Conservation (phyloP, 805 yeast species). For the Kregervanrija fluxuum region DNA sequence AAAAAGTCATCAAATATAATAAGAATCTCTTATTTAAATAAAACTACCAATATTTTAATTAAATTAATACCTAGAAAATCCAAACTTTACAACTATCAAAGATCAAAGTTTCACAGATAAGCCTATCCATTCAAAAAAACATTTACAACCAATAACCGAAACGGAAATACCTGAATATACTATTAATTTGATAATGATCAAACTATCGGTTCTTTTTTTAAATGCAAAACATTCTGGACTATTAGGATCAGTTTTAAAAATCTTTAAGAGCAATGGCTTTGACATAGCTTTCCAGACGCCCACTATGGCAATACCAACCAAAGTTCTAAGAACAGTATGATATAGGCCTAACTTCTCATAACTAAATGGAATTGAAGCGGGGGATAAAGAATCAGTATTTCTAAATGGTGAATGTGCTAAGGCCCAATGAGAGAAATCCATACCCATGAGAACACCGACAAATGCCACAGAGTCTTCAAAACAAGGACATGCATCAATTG, state of each 20-base stretch:
- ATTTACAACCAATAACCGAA: slow-evolving; percentile 33
- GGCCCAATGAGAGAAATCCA: slow-evolving; percentile 56
- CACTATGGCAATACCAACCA: slow-evolving; percentile 56
- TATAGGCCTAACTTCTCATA: slow-evolving; percentile 35
- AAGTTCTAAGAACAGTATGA: slow-evolving; percentile 38
- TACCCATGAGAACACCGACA: slow-evolving; percentile 77
- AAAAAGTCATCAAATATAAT: no score
- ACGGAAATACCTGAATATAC: slow-evolving; percentile 78
- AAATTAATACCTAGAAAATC: no score
- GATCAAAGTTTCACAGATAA: background rate
- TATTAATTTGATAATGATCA: slow-evolving; percentile 65
- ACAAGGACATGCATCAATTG: slow-evolving; percentile 93
- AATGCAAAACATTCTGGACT: slow-evolving; percentile 37
- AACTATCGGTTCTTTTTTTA: slow-evolving; percentile 61
- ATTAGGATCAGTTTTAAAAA: slow-evolving; percentile 34
- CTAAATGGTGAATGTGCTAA: slow-evolving; percentile 18
- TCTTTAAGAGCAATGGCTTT: slow-evolving; percentile 54
- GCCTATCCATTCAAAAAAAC: slow-evolving; percentile 12
- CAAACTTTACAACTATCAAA: no score
- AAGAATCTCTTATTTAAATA: no score
- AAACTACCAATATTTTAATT: no score
- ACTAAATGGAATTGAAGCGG: slow-evolving; percentile 34
- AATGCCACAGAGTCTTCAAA: slow-evolving; percentile 93
- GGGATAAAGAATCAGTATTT: slow-evolving; percentile 6
- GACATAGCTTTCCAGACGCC: slow-evolving; percentile 68